Evolutionary conservation across 768 basidiomycete species (phyloP), one percentile per base, ranked within the genome.

Genomic region (Tephrocybe sp.): DNA sequence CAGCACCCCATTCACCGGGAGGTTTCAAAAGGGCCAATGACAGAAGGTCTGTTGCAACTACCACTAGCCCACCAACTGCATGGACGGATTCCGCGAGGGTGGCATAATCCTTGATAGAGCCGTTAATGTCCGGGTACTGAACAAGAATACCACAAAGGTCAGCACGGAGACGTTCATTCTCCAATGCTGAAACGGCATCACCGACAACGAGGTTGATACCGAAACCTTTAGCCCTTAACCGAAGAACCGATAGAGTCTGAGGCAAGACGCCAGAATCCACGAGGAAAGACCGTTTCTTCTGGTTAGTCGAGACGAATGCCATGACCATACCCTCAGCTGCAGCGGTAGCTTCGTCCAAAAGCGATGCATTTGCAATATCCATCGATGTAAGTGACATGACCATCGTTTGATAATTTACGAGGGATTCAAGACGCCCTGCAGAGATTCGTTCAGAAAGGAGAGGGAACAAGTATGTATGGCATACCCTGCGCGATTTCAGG

Each of bases 1-100:
- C 95, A 24, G 94, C 94, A 43, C 95, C 95, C 93, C 95, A 98
- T 75, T 98, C 97, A 49, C 97, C 95, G 12, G 95, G 95, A 23
- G 95, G 91, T 59, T 90, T 92, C 51, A 99, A 76, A 76, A 93
- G 77, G 2, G 94, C 92, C 64, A 98, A 74, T 1, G 95, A 92
- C 33, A 99, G 78, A 45, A 99, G 79, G 69, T 99, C 95, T 10
- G 91, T 92, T 13, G 92, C 92, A 57, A 86, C 90, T 5, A 88
- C 78, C 44, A 97, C 83, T 49, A 97, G 77, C n/a, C 80, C 93
- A 23, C 89, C 88, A 4, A 75, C 62, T 13, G 75, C 73, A 65
- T 97, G 95, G 13, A 87, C 80, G 18, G 77, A 72, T 29, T 81
- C 67, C 2, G 90, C 78, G 11, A 97, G 71, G 10, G 70, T 64